Conservation (phyloP, 306 rosid genomes). For the Cucumis cinereus region DNA sequence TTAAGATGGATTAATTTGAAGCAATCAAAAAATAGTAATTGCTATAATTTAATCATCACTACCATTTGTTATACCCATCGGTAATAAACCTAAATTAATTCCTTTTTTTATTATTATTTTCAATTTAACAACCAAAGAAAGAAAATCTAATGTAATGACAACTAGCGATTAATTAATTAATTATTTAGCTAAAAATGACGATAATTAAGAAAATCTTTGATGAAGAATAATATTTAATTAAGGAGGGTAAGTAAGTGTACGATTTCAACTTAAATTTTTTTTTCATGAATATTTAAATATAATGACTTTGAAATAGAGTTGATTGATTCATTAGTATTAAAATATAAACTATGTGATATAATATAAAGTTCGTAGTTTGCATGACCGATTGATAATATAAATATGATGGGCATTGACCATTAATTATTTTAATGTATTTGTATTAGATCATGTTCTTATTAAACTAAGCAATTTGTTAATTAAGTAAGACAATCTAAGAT, state of each 20-base stretch:
- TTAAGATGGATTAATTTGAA: neutral
- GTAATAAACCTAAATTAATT: neutral
- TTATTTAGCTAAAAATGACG: neutral
- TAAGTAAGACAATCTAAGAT: constrained; percentile 1
- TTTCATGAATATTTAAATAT: neutral
- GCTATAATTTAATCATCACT: neutral
- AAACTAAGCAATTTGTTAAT: neutral
- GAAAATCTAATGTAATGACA: neutral
- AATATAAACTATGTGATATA: neutral
- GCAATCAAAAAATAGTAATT: neutral
- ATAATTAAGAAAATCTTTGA: neutral
- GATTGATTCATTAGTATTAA: neutral
- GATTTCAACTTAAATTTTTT: neutral
- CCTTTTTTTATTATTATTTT: no score
- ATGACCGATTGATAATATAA: neutral
- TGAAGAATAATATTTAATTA: neutral
- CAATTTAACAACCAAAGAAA: neutral
- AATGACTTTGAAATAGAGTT: neutral
- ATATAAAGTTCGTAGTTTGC: neutral
- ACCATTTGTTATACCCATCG: neutral
- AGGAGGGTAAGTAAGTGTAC: neutral
- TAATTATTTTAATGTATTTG: neutral
- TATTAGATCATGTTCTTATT: neutral
- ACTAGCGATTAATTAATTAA: neutral
- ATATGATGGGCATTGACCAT: neutral